Conservation (phyloP, 2,329 filamentous ascomycete genomes). For the Dactylella cylindrospora region DNA sequence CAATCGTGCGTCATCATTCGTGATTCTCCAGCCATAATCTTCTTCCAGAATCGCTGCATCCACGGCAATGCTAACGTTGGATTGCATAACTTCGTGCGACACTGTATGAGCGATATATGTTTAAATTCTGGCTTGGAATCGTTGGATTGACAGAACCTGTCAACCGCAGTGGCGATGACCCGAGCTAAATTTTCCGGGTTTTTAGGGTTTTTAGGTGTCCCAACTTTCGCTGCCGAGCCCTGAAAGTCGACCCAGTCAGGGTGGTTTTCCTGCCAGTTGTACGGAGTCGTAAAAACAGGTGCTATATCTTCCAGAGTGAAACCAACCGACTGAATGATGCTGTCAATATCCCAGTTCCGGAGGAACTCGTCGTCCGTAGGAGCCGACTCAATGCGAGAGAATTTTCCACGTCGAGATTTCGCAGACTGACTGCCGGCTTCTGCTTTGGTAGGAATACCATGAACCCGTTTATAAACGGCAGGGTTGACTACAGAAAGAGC, state of each 20-base stretch:
- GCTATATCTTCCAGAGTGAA: slow-evolving; percentile 21
- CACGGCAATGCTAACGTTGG: slow-evolving; percentile 24
- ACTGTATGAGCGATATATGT: slow-evolving; percentile 23
- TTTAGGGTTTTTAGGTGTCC: slow-evolving; percentile 17
- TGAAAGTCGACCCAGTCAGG: not conserved
- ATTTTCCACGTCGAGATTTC: slow-evolving; percentile 21
- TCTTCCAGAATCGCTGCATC: slow-evolving; percentile 38
- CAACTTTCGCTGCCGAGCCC: slow-evolving; percentile 4
- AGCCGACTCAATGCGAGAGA: slow-evolving; percentile 29
- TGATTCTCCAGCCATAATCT: slow-evolving; percentile 25
- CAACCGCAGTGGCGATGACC: slow-evolving; percentile 28
- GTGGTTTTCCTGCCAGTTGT: slow-evolving; percentile 15
- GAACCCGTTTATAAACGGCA: slow-evolving; percentile 15
- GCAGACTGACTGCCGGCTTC: not conserved
- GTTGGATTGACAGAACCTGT: slow-evolving; percentile 34
- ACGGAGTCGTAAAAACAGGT: slow-evolving; percentile 24
- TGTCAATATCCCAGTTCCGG: slow-evolving; percentile 27
- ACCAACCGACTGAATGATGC: slow-evolving; percentile 11
- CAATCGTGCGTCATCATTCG: slow-evolving; percentile 44
- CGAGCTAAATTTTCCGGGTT: slow-evolving; percentile 33
- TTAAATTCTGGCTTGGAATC: slow-evolving; percentile 16
- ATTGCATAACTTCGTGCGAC: slow-evolving; percentile 40
- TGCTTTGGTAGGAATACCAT: slow-evolving; percentile 5
- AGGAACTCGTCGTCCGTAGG: slow-evolving; percentile 29
- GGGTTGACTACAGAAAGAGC: slow-evolving; percentile 37